Percentiles rank a stretch among this genome's conserved stretches.
Evolutionary conservation across 169 alveolate genomes (phyloP).

Genomic region (Eimeria necatrix): DNA sequence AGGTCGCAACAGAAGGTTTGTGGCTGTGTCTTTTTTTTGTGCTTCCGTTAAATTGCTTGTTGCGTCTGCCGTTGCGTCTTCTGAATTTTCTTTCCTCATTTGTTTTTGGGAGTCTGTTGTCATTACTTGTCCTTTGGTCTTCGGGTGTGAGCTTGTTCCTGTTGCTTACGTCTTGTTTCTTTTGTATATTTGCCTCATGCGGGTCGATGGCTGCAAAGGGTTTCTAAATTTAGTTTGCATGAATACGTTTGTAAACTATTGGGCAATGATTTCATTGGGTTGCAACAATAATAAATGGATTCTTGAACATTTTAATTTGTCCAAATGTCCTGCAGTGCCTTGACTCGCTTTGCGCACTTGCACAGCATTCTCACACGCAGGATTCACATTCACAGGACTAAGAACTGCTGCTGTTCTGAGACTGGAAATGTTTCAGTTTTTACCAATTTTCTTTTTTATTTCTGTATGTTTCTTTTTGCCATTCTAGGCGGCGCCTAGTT

Average conservation of each 20-base stretch:
- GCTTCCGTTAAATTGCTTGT: background rate
- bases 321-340: too few species aligned
- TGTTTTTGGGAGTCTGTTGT: background rate
- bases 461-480: background rate
- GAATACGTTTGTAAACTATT: too few species aligned
- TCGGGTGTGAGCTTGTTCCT: background rate
- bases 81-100: background rate
- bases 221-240: too few species aligned
- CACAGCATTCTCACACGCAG: too few species aligned
- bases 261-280: too few species aligned
- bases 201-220: background rate
- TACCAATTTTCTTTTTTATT: background rate
- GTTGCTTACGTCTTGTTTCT: background rate
- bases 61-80: background rate
- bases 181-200: background rate
- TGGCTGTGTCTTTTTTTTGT: background rate
- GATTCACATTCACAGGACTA: too few species aligned
- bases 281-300: too few species aligned
- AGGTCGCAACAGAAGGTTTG: conserved; percentile 7
- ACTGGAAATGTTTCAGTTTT: too few species aligned
- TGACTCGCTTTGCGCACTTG: too few species aligned
- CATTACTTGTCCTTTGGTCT: background rate
- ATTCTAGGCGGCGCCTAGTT: background rate
- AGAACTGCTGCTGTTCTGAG: too few species aligned
- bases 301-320: too few species aligned